Base-by-base conservation (phyloP, 2,329 filamentous ascomycete species). In the Emmonsia crescens region DNA sequence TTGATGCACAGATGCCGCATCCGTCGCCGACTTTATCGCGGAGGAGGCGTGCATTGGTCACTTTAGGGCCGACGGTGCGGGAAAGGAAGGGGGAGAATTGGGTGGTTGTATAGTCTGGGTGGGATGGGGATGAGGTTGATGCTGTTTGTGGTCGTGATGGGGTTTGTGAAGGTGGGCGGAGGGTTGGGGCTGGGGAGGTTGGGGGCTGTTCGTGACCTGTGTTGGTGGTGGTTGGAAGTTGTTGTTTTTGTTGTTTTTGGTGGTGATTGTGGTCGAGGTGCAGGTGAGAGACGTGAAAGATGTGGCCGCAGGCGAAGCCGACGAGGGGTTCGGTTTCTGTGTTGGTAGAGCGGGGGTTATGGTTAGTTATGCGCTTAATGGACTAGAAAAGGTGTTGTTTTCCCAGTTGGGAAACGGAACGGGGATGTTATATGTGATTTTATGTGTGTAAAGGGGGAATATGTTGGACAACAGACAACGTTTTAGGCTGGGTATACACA, bases 1-100 rank as follows among this genome's bases (percentile, higher is more conserved):
- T 69, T 57, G 74, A 62, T 9, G 74, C 70, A 65, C 75, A 77
- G 31, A 77, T 72, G 27, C 70, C 70, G 62, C 75, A 77, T 21
- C 75, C 74, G 29, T 73, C 69, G 38, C 63, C 63, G 10, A 93
- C 80, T 64, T 84, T 84, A 68, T 92, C 88, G 66, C 86, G 82
- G 63, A 96, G 75, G 60, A 96, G 73, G 65, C 91, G 83, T 46
- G 92, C 91, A 71, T 91, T 89, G 65, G 89, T 94, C 33, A 96
- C 91, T 75, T 96, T 96, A 36, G 87, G 85, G 0, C 90, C 89
- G 6, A 97, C 85, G 60, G 88, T 89, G 44, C 77, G 73, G 59
- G 75, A 76, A 51, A 64, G 55, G 4, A 64, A 5, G 3, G 64
- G 56, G n/a, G 62, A 65, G 9, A 59, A 62, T 31, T 54, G 2